These are phyloP conservation scores for Mycena leptocephala DNA, from an alignment of 768 basidiomycete genomes.

Conservation along the genomic window DNA sequence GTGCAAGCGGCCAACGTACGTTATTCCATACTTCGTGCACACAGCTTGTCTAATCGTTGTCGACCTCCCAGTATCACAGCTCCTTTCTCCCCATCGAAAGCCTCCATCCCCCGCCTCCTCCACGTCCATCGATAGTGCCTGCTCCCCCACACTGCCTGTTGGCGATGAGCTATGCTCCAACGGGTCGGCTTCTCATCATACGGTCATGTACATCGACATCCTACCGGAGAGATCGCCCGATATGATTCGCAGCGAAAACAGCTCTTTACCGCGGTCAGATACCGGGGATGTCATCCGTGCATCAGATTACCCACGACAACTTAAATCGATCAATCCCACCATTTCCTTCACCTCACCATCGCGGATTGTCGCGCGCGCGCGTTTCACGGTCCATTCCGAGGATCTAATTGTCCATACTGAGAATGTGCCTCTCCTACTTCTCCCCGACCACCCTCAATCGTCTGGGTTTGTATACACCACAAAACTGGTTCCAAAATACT, in stretches of 20 bases:
- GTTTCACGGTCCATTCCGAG: slow-evolving; percentile 68
- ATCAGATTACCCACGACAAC: slow-evolving; percentile 65
- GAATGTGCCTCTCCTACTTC: slow-evolving; percentile 54
- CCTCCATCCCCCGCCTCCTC: slow-evolving; percentile 41
- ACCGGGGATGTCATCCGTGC: slow-evolving; percentile 51
- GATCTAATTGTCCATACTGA: slow-evolving; percentile 70
- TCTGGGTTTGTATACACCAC: slow-evolving; percentile 71
- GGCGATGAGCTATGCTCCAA: slow-evolving; percentile 31
- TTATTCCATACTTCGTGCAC: slow-evolving; percentile 27
- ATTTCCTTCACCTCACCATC: slow-evolving; percentile 73
- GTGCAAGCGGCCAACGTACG: slow-evolving; percentile 79
- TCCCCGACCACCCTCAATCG: slow-evolving; percentile 41
- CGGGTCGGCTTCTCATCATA: slow-evolving; percentile 38
- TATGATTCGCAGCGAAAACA: slow-evolving; percentile 8
- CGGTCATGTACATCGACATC: slow-evolving; percentile 66
- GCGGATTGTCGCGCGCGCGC: slow-evolving; percentile 66
- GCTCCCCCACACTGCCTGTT: slow-evolving; percentile 23
- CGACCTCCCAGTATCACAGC: slow-evolving; percentile 56
- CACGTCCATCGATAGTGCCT: slow-evolving; percentile 10
- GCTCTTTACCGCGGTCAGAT: slow-evolving; percentile 30
- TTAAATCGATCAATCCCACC: slow-evolving; percentile 76
- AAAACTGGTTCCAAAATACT: slow-evolving; percentile 74
- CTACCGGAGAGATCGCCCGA: slow-evolving; percentile 47
- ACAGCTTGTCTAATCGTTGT: slow-evolving; percentile 9
- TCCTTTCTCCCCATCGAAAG: slow-evolving; percentile 57